Percentiles rank a stretch among this genome's conserved stretches.
These are phyloP conservation scores for Pelargonium myrrhifolium DNA, from an alignment of 441 rosid genomes.

Conservation along the genomic window DNA sequence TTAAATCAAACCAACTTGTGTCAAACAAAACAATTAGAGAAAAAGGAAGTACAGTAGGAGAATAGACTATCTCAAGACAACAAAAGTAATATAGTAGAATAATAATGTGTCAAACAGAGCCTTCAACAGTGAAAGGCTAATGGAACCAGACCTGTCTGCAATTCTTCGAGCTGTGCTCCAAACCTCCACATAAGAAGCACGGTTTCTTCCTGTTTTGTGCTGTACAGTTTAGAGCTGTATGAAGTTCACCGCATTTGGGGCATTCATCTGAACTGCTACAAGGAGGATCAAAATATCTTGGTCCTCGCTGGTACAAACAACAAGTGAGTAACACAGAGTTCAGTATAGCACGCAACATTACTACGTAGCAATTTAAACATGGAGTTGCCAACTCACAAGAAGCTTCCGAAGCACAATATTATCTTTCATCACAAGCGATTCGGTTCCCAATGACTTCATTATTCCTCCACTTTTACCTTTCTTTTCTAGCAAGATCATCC, in stretches of 20 bases:
- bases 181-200: slow-evolving; percentile 1
- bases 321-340: not conserved
- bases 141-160: slow-evolving; percentile 25
- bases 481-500: not conserved
- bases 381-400: slow-evolving; percentile 21
- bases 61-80: not conserved
- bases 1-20: not conserved
- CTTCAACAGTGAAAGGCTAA: not conserved
- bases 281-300: not conserved
- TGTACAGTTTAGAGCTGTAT: not conserved
- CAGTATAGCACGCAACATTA: not conserved
- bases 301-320: not conserved
- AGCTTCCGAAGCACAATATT: slow-evolving; percentile 23
- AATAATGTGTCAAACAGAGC: not conserved
- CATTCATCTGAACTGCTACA: slow-evolving; percentile 1
- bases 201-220: not conserved
- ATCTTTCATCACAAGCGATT: not conserved
- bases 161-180: slow-evolving; percentile 12
- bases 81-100: not conserved
- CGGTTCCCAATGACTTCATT: not conserved
- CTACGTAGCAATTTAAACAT: not conserved
- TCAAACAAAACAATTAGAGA: not conserved
- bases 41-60: not conserved
- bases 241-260: slow-evolving; percentile 2
- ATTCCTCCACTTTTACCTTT: not conserved